Evolutionary conservation across 2,329 filamentous ascomycete species (phyloP), one percentile per base, ranked within the genome.

Genomic region (Lecanoromycetidae sp.): DNA sequence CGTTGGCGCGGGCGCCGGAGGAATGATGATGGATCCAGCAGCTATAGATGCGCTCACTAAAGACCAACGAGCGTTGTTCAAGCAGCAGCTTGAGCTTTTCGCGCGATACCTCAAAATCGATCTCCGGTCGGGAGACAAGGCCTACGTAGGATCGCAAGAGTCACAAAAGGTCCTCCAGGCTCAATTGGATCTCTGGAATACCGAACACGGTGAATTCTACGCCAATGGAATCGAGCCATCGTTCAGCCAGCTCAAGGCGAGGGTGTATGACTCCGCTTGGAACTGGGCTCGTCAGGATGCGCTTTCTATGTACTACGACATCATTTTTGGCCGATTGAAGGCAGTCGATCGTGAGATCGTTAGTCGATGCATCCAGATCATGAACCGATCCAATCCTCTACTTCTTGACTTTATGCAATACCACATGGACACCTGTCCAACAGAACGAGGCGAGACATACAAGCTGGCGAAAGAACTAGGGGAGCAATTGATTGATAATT

Each of bases 21-120:
- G 88, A 62, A 96, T 98, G 91, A 94, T 98, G 86, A 96, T 98
- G 88, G 91, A 98, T 60, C 91, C 91, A 7, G 91, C 90, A 32
- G 91, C 91, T 44, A 82, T 98, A 54, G 91, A 98, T 63, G 91
- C 91, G 12, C 75, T 98, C 45, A 98, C 91, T 60, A 96, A 96
- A 66, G 91, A 96, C 61, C 91, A 98, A 67, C 80, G 84, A 54
- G 84, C 87, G 22, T 75, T 98, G 1, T 96, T 96, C 80, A 96
- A 96, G 75, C 90, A 98, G 63, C 91, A 98, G 64, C 77, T 98
- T 22, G 91, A 98, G 71, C 75, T 95, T 17, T 85, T 94, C 56
- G 91, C 91, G 4, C 79, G 90, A 58, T 98, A 98, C 65, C 76
- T 98, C 56, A 96, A 98, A 73, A 84, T 96, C 72, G 91, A 98